These are phyloP conservation scores for Trichoderma sp. DNA, from an alignment of 2,329 filamentous ascomycete species.

Conservation along the genomic window DNA sequence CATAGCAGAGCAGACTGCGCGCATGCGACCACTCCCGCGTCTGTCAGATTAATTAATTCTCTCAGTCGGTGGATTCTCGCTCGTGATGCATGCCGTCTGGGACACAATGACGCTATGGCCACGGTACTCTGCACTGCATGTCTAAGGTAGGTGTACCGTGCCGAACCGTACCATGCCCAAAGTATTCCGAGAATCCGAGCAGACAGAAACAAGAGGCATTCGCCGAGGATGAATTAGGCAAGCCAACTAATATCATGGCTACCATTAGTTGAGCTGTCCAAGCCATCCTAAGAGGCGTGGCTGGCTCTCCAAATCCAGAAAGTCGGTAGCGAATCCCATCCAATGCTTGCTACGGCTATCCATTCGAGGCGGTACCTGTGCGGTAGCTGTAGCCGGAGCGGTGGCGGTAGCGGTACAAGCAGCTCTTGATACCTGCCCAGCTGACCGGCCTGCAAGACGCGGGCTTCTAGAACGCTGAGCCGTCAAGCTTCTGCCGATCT, in stretches of 20 bases:
- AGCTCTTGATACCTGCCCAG: not conserved
- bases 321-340: slow-evolving; percentile 36
- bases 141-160: not conserved
- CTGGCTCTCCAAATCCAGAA: slow-evolving; percentile 26
- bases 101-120: not conserved
- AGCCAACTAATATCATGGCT: not conserved
- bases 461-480: not conserved
- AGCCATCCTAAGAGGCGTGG: not conserved
- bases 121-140: not conserved
- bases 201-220: not conserved
- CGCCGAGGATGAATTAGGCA: not conserved
- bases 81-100: slow-evolving; percentile 7
- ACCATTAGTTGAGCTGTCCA: not conserved
- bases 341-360: not conserved
- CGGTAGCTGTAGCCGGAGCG: not conserved
- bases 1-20: not conserved
- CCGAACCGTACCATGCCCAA: not conserved
- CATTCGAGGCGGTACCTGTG: not conserved
- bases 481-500: not conserved
- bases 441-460: not conserved
- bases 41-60: slow-evolving; percentile 4
- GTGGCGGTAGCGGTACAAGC: not conserved
- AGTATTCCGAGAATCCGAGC: not conserved
- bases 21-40: slow-evolving; percentile 2
- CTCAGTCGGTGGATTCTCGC: not conserved